A percentile compares a stretch with the other conserved stretches of the same genome.
Evolutionary conservation across 768 basidiomycete genomes (phyloP).

Genomic region (Lyophyllum semitale): DNA sequence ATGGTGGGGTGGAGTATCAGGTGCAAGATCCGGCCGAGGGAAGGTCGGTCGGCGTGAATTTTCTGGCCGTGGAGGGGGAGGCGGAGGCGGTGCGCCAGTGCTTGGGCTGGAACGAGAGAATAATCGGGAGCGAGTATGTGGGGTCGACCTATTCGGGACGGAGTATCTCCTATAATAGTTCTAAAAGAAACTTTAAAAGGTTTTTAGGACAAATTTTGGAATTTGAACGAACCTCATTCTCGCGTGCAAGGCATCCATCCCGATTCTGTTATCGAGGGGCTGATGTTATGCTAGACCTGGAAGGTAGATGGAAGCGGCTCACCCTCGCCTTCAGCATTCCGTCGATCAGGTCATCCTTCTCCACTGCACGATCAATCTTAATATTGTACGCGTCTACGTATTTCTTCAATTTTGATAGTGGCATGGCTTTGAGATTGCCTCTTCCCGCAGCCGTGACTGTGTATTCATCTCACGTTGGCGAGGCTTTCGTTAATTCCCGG

Average conservation of each 20-base stretch:
- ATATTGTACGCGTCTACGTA: slow-evolving; percentile 76
- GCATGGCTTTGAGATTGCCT: slow-evolving; percentile 53
- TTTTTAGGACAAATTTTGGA: neutral
- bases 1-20: slow-evolving; percentile 37
- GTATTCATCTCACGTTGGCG: slow-evolving; percentile 2
- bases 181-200: slow-evolving; percentile 26
- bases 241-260: slow-evolving; percentile 62
- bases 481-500: neutral
- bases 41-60: slow-evolving; percentile 37
- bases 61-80: slow-evolving; percentile 29
- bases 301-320: slow-evolving; percentile 17
- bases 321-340: slow-evolving; percentile 58
- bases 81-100: slow-evolving; percentile 26
- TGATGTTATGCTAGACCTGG: neutral
- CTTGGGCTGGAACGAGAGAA: slow-evolving; percentile 48
- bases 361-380: slow-evolving; percentile 58
- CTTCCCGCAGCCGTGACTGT: slow-evolving; percentile 72
- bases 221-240: slow-evolving; percentile 52
- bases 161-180: slow-evolving; percentile 64
- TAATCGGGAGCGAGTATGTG: slow-evolving; percentile 38
- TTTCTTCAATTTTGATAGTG: slow-evolving; percentile 64
- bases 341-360: slow-evolving; percentile 80
- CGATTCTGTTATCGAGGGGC: slow-evolving; percentile 36
- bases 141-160: slow-evolving; percentile 48
- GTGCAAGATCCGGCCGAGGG: slow-evolving; percentile 65